These are phyloP conservation scores for Mallotus repandus DNA, from an alignment of 441 rosid genomes.

Conservation along the genomic window DNA sequence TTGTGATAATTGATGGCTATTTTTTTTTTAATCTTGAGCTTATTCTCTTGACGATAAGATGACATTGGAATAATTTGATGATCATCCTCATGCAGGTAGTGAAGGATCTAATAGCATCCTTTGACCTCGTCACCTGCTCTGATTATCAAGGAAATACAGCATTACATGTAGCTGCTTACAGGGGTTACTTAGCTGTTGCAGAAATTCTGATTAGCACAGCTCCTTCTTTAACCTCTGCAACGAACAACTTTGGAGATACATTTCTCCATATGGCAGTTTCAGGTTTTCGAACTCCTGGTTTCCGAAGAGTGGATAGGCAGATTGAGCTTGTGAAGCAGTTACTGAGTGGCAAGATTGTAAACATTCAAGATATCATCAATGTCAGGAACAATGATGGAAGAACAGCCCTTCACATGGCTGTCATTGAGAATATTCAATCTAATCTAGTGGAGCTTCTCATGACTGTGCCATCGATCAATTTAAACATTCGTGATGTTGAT, in stretches of 20 bases:
- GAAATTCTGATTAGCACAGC: constrained; percentile 50
- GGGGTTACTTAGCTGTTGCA: constrained; percentile 60
- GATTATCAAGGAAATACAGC: constrained; percentile 85
- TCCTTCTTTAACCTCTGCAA: constrained; percentile 40
- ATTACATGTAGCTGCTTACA: constrained; percentile 76
- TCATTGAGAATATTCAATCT: constrained; percentile 57
- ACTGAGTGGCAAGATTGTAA: constrained; percentile 37
- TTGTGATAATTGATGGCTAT: background rate
- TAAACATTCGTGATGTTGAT: constrained; percentile 60
- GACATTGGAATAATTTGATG: background rate
- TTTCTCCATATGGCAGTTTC: constrained; percentile 86
- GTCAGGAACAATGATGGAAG: constrained; percentile 65
- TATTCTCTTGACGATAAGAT: background rate
- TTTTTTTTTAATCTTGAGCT: background rate
- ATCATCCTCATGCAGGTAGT: constrained; percentile 54
- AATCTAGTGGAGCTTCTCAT: constrained; percentile 67
- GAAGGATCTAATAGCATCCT: constrained; percentile 56
- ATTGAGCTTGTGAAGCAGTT: constrained; percentile 67
- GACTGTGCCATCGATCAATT: constrained; percentile 48
- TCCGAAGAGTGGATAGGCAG: constrained; percentile 71
- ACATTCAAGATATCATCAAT: constrained; percentile 54
- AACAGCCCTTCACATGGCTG: constrained; percentile 79
- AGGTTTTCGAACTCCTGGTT: constrained; percentile 72
- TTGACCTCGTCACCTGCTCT: constrained; percentile 37
- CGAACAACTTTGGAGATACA: constrained; percentile 69